Evolutionary conservation across 306 rosid species (phyloP), one percentile per base, ranked within the genome.

Genomic region (Sechiopsis laciniata): DNA sequence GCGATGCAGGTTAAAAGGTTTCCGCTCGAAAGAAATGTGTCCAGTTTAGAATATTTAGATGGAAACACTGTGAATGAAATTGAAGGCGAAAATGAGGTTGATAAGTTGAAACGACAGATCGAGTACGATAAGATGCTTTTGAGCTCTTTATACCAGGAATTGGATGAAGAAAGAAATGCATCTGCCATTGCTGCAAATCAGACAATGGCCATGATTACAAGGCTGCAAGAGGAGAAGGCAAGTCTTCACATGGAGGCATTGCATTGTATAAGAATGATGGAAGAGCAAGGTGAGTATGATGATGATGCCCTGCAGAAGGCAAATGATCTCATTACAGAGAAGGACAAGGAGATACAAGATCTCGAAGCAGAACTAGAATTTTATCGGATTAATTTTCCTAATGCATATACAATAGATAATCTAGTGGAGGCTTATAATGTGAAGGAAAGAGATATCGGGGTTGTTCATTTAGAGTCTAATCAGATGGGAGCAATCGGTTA

Each of bases 1-100:
- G 96, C 96, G 55, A 83, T 86, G 77, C 96, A 86, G 53, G 76
- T 86, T 45, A 85, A 61, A 50, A 86, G 89, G 88, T 76, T 90
- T 63, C 86, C 96, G 29, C 99, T 95, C 4, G 97, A 95, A 78
- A 84, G 97, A 76, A 91, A 95, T 12, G 99, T 89, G 79, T 95
- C 97, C 48, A 87, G 92, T 58, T 74, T 95, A 84, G 76, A 73
- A 51, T 95, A 95, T 78, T 24, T 91, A 29, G 97, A 95, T 77
- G 96, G 96, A 80, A 91, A 91, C 84, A 76, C 77, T 69, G 78
- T 84, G 19, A 84, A 83, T 72, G 88, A 84, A 74, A 81, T 84
- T 40, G 85, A 84, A 61, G 88, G 88, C 45, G 88, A 84, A 81
- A 76, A 78, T 40, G 35, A 64, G 61, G 61, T 82, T 37, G 97